Evolutionary conservation across 805 yeast species (phyloP), one percentile per base, ranked within the genome.

Genomic region (Pichia nakasei): DNA sequence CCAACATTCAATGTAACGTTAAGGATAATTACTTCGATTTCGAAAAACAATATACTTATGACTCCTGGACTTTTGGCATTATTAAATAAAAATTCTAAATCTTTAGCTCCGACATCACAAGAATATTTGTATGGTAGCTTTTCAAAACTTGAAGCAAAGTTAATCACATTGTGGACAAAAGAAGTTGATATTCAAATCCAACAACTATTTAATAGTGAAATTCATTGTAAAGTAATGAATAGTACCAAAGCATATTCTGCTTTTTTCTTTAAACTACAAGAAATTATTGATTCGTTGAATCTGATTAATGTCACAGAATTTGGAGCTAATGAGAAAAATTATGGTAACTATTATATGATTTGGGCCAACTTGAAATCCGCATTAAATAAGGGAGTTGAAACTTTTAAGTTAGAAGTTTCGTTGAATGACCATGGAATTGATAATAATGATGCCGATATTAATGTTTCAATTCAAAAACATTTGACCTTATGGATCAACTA

Each of bases 121-220:
- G 95, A 85, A 49, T 85, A 72, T 52, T 63, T 73, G 19, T 65
- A 74, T 46, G 68, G 71, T 34, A 66, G 72, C 42, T 65, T 82
- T 48, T 68, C 66, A 27, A 76, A 75, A 47, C 50, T 79, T 5
- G 62, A 67, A n/a, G 77, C 76, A 24, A 75, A 73, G 56, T 65
- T 78, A 37, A 63, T 63, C 35, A 61, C 60, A 31, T 65, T 67
- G 17, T 86, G 95, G 95, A 63, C 63, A 18, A 75, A 73, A 48
- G 76, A 75, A 48, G 60, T 82, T 21, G 74, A 72, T 17, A 63
- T 62, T n/a, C 86, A 84, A 57, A 61, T 74, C 6, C 62, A 67
- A 26, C 49, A 55, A 15, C 66, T 78, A 17, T 70, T 68, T 35
- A 31, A 46, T 2, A 44, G 50, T 20, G 42, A 41, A 2, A 35